Conservation (phyloP, 257 asterid species). For the Solanum chilense region DNA sequence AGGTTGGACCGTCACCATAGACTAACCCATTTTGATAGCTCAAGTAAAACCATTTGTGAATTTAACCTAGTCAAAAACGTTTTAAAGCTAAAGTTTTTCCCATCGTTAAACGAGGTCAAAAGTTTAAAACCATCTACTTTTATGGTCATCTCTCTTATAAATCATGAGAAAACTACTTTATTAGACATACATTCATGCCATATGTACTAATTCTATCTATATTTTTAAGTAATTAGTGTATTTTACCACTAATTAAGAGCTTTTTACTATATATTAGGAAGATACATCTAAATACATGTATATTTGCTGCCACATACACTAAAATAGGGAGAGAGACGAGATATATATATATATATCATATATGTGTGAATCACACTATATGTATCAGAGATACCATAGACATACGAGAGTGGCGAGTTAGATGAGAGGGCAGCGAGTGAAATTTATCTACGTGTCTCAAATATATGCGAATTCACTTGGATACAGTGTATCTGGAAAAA, state of each 20-base stretch:
- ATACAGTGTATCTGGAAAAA: neutral
- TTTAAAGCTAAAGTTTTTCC: neutral
- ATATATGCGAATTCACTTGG: neutral
- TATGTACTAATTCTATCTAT: neutral
- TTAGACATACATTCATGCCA: neutral
- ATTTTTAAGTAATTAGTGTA: too few relatives aligned
- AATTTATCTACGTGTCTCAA: neutral
- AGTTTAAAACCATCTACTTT: neutral
- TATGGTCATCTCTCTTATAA: neutral
- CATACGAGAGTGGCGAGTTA: neutral
- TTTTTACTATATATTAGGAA: too few relatives aligned
- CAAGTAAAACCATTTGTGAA: neutral
- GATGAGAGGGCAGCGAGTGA: too few relatives aligned
- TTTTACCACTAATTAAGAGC: neutral
- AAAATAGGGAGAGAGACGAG: neutral
- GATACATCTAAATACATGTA: neutral
- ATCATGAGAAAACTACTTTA: neutral
- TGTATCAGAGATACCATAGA: neutral
- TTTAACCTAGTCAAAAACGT: too few relatives aligned
- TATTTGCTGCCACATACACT: neutral
- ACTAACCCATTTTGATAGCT: too few relatives aligned
- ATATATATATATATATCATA: too few relatives aligned
- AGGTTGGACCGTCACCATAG: too few relatives aligned
- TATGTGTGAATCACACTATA: too few relatives aligned
- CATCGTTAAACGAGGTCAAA: neutral